Conservation (phyloP, 257 asterid species). For the Euphrasia confusa region DNA sequence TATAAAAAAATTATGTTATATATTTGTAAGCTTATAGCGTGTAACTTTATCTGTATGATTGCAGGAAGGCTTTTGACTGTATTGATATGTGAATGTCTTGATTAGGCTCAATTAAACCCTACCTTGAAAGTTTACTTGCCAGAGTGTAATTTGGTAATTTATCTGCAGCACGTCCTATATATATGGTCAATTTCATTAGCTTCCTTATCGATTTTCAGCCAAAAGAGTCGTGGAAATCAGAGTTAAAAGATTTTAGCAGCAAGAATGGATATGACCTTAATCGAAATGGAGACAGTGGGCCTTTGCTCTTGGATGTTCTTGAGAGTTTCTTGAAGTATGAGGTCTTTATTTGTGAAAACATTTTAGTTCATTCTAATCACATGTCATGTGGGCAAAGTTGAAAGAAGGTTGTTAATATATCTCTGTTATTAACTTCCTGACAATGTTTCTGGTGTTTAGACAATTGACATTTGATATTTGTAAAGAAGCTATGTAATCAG, state of each 20-base stretch:
- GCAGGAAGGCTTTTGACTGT: constrained; percentile 85
- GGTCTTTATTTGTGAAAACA: constrained; percentile 35
- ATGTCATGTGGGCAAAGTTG: constrained; percentile 11
- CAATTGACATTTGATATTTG: not conserved
- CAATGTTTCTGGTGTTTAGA: not conserved
- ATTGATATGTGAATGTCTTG: constrained; percentile 82
- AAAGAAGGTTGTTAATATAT: constrained; percentile 4
- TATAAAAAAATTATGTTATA: not conserved
- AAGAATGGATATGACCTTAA: constrained; percentile 90
- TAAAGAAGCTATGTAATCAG: constrained; percentile 1
- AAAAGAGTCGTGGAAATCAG: constrained; percentile 90
- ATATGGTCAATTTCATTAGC: constrained; percentile 3
- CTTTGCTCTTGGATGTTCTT: constrained; percentile 94
- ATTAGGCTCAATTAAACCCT: constrained; percentile 89
- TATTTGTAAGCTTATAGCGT: constrained; percentile 3
- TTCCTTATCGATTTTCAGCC: constrained; percentile 45
- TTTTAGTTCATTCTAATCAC: constrained; percentile 9
- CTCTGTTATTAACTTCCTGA: not conserved
- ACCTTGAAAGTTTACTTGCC: constrained; percentile 83
- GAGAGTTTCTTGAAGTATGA: constrained; percentile 98
- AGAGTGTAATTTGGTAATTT: constrained; percentile 75
- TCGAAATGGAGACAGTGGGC: constrained; percentile 88
- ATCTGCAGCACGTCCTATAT: constrained; percentile 11
- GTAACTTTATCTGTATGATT: constrained; percentile 21
- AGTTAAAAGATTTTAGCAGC: constrained; percentile 84